A percentile compares a stretch with the other conserved stretches of the same genome.
These are phyloP conservation scores for Pseudonitzschia pungens DNA, from an alignment of 108 stramenopile species.

Conservation along the genomic window DNA sequence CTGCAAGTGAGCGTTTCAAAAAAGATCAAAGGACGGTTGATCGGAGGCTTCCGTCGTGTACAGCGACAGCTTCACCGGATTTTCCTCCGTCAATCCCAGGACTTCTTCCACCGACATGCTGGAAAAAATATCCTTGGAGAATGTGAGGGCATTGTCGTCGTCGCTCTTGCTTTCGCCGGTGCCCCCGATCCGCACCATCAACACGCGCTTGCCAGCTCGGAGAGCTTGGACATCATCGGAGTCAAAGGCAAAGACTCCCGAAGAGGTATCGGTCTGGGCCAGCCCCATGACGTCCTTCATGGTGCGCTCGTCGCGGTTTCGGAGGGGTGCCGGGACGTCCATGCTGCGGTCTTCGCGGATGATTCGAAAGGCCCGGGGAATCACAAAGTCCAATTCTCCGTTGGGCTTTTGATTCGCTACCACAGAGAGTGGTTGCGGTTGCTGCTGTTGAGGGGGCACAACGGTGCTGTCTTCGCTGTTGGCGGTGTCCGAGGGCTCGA, in stretches of 20 bases:
- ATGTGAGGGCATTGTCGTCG: constrained; percentile 14
- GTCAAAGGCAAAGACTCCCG: constrained; percentile 33
- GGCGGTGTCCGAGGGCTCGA: neutral
- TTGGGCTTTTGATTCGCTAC: neutral
- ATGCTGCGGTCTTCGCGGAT: constrained; percentile 24
- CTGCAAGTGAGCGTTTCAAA: neutral
- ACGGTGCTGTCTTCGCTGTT: neutral
- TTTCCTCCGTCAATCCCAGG: constrained; percentile 19
- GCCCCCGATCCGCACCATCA: constrained; percentile 25
- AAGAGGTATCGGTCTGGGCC: constrained; percentile 27
- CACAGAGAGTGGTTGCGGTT: neutral
- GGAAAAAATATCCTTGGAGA: constrained; percentile 28
- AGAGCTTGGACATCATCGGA: constrained; percentile 16
- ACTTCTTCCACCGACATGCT: constrained; percentile 32
- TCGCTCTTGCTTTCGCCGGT: neutral
- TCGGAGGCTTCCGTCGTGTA: constrained; percentile 26
- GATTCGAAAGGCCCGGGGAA: constrained; percentile 27
- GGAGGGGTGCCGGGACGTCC: constrained; percentile 26
- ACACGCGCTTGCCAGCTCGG: constrained; percentile 1
- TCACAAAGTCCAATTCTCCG: constrained; percentile 16
- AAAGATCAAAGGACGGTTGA: constrained; percentile 26
- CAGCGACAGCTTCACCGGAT: constrained; percentile 25
- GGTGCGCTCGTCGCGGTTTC: constrained; percentile 14
- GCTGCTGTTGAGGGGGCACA: no score
- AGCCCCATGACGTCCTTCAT: constrained; percentile 38